Percentiles rank a stretch among this genome's conserved stretches.
phyloP scores from a whole-genome alignment of 768 basidiomycete genomes.

The Tylopilus plumbeoviolaceoides region DNA sequence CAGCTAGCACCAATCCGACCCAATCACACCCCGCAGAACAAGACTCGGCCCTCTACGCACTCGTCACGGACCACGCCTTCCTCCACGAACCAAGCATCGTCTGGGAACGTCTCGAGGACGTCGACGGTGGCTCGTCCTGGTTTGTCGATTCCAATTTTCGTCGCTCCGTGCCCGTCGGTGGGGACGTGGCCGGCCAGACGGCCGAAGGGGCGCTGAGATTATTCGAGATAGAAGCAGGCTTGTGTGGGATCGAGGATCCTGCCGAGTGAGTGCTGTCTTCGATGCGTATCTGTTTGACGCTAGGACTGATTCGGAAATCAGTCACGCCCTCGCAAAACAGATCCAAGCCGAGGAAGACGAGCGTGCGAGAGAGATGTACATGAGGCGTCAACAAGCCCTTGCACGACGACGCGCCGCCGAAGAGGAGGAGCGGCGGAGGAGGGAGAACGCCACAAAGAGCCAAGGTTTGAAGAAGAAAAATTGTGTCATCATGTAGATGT shows the following conservation, averaged over 20 bases:
- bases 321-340: slow-evolving; percentile 61
- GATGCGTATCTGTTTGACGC: too few relatives aligned
- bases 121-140: slow-evolving; percentile 72
- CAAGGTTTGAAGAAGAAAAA: slow-evolving; percentile 41
- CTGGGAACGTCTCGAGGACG: slow-evolving; percentile 89
- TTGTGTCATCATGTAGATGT: slow-evolving; percentile 40
- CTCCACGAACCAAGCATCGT: slow-evolving; percentile 72
- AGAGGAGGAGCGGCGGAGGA: slow-evolving; percentile 16
- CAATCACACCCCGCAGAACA: slow-evolving; percentile 3
- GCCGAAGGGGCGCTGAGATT: slow-evolving; percentile 56
- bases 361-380: slow-evolving; percentile 38
- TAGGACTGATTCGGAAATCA: background rate
- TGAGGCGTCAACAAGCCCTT: slow-evolving; percentile 30
- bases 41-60: slow-evolving; percentile 60
- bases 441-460: slow-evolving; percentile 14
- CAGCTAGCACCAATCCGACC: too few relatives aligned
- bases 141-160: slow-evolving; percentile 77
- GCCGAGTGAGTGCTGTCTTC: slow-evolving; percentile 51
- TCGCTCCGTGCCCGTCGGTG: slow-evolving; percentile 63
- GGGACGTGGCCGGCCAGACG: slow-evolving; percentile 74
- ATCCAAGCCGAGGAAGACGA: slow-evolving; percentile 81
- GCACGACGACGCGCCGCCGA: slow-evolving; percentile 8
- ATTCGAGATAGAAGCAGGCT: slow-evolving; percentile 42
- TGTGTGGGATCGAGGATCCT: slow-evolving; percentile 39
- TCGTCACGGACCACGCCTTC: slow-evolving; percentile 86